Evolutionary conservation across 176 grass and related monocot genomes (phyloP), one percentile per base, ranked within the genome.

Genomic region (Musa beccarii): DNA sequence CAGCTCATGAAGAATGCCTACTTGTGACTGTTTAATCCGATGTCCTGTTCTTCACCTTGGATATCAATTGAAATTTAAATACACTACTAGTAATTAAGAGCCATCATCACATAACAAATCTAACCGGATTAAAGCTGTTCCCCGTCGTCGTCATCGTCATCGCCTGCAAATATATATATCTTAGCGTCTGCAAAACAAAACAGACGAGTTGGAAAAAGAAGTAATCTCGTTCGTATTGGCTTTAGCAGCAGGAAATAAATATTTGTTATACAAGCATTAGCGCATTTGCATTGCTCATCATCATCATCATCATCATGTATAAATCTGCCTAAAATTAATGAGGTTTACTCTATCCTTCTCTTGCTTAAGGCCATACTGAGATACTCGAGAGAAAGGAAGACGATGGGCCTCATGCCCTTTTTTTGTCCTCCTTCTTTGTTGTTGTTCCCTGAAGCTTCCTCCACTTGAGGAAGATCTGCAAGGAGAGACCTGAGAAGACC

Each of bases 381-480:
- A 43, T 34, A 34, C 29, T 5, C 3, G 3, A 5, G 3, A 49
- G 11, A 11, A 50, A 51, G 66, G 11, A 49, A 16, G 29, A 49
- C 5, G 1, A 51, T 20, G 24, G 43, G 54, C 69, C 14, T 73
- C 56, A 80, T 34, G 21, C 57, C 14, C 10, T 15, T 57, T 80
- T 80, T 12, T 25, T 80, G 49, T 53, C 51, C 57, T 63, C 64
- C 16, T 54, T 59, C 0, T 0, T 22, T 22, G 22, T 22, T 22
- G 22, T 22, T 14, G 25, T 23, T 62, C 67, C 72, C 55, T 63
- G 78, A 26, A 63, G 78, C 43, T 80, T 80, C 55, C 55, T 69
- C 78, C 79, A 80, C 69, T 80, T 80, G 69, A 80, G 69, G 49
- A 80, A 54, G 29, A 80, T 80, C 52, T 80, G 79, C 21, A 80